Evolutionary conservation across 2,329 filamentous ascomycete species (phyloP), one percentile per base, ranked within the genome.

Genomic region (Trichoderma sp.): DNA sequence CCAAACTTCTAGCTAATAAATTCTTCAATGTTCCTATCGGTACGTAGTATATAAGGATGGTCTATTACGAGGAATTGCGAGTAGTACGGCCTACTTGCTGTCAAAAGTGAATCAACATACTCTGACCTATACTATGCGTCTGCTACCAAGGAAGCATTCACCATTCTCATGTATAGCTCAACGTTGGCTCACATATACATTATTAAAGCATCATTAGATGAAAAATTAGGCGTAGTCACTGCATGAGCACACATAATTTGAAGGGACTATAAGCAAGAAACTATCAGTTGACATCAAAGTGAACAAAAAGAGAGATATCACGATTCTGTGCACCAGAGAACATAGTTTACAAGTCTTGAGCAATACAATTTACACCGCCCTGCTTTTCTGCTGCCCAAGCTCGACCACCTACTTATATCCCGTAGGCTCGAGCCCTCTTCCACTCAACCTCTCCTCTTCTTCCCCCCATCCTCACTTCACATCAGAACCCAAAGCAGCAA

Each of bases 341-440:
- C 7, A 1, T 2, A 6, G 3, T 7, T 8, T 24, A 43, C 53
- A 24, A 51, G 24, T 7, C 15, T 15, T 30, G n/a, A 26, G 21
- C 36, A 70, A 39, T 26, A 14, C 28, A 36, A 36, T 24, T 4
- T 18, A 70, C 66, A 70, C 57, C 39, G 66, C 66, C 66, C 57
- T 53, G 15, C 2, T 32, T 58, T 51, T 60, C 26, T 60, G 18
- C 66, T 51, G 1, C 26, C 30, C 34, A 18, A 53, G 6, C 36
- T 32, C 26, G 7, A 36, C 18, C 63, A n/a, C 26, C 57, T 70
- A 34, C 66, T 70, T 70, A 51, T 53, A 70, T 14, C 15, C 8
- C 15, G 11, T 34, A 4, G 39, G 28, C 39, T 26, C 7, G 30
- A 47, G 58, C 30, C n/a, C 60, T 43, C 36, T 28, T 24, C 32